Percentiles rank a stretch among this genome's conserved stretches.
These are phyloP conservation scores for Amaranthus cruentus DNA, from an alignment of 148 eudicot species.

Conservation along the genomic window DNA sequence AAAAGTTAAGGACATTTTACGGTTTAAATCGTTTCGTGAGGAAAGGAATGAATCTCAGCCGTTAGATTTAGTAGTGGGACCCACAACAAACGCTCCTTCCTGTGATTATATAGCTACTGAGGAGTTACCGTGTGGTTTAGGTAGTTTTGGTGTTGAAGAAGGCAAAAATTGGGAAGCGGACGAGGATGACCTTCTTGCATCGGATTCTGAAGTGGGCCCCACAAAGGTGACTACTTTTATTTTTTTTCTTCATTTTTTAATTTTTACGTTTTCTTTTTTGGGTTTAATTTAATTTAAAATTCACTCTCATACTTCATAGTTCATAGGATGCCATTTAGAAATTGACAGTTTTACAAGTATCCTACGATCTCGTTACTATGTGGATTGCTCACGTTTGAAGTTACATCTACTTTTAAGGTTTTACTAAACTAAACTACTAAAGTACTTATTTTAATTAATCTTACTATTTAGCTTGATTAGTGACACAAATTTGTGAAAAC, in stretches of 20 bases:
- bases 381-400: too few relatives aligned
- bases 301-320: too few relatives aligned
- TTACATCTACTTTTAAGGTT: too few relatives aligned
- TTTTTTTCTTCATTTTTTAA: not conserved
- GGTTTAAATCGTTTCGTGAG: slow-evolving; percentile 61
- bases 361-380: too few relatives aligned
- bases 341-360: too few relatives aligned
- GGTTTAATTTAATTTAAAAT: too few relatives aligned
- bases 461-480: too few relatives aligned
- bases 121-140: slow-evolving; percentile 30
- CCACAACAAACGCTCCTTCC: not conserved
- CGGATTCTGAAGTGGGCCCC: slow-evolving; percentile 19
- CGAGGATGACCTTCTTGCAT: slow-evolving; percentile 7
- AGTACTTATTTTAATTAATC: too few relatives aligned
- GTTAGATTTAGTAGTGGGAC: slow-evolving; percentile 14
- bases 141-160: slow-evolving; percentile 8
- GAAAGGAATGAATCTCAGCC: slow-evolving; percentile 24
- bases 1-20: slow-evolving; percentile 57
- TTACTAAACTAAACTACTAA: too few relatives aligned
- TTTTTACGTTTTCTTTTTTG: not conserved
- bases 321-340: too few relatives aligned
- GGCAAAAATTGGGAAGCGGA: slow-evolving; percentile 18
- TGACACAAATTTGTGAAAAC: too few relatives aligned
- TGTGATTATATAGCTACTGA: slow-evolving; percentile 33
- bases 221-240: slow-evolving; percentile 3